Conservation (phyloP, 345 rosid species). For the Eucalyptus microcorys region DNA sequence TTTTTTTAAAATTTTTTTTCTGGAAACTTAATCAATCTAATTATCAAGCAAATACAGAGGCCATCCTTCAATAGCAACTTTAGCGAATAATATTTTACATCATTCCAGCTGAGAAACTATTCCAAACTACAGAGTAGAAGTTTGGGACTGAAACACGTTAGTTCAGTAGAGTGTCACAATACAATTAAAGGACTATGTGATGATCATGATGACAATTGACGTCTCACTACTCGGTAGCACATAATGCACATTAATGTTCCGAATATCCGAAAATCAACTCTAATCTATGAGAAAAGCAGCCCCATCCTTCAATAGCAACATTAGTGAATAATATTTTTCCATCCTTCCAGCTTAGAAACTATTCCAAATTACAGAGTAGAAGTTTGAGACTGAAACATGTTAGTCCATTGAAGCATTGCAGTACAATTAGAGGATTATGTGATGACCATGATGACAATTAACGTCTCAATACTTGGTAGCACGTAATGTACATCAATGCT, state of each 20-base stretch:
- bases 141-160: background rate
- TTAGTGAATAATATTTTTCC: background rate
- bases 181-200: background rate
- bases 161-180: background rate
- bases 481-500: background rate
- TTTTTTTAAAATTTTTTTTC: background rate
- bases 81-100: background rate
- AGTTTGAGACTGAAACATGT: background rate
- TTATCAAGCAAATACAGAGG: background rate
- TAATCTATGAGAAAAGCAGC: background rate
- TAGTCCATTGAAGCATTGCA: background rate
- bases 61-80: background rate
- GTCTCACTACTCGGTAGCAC: background rate
- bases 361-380: background rate
- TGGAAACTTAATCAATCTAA: background rate
- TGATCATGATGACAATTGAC: background rate
- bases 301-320: background rate
- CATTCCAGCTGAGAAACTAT: background rate
- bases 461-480: background rate
- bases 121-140: background rate
- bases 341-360: background rate
- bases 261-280: background rate
- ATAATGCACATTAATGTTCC: background rate
- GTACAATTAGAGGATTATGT: background rate
- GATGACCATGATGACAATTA: background rate